Percentiles rank a stretch among this genome's conserved stretches.
Evolutionary conservation across 2,329 filamentous ascomycete genomes (phyloP).

Genomic region (Nannizziopsis arthrosporioides): DNA sequence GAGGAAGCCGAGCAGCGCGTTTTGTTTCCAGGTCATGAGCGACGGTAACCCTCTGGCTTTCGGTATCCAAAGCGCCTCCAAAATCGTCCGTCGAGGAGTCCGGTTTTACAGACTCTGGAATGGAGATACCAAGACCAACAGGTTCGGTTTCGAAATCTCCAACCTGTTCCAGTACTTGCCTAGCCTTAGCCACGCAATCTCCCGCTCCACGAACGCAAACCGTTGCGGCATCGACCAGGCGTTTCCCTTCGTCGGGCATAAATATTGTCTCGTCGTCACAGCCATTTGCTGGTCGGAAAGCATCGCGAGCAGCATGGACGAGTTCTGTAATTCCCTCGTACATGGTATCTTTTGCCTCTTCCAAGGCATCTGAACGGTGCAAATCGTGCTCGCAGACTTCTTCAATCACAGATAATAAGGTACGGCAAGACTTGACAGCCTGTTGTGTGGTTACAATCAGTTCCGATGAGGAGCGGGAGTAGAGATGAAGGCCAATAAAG

Average conservation of each 20-base stretch:
- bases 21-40: constrained; percentile 4
- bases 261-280: constrained; percentile 66
- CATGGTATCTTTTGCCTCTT: constrained; percentile 61
- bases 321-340: constrained; percentile 68
- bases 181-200: constrained; percentile 80
- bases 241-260: constrained; percentile 64
- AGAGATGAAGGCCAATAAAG: constrained; percentile 85
- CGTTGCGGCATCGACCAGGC: constrained; percentile 66
- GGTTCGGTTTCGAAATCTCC: constrained; percentile 76
- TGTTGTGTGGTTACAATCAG: constrained; percentile 71
- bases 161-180: constrained; percentile 72
- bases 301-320: constrained; percentile 67
- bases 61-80: constrained; percentile 3
- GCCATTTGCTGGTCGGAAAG: constrained; percentile 56
- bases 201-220: constrained; percentile 81
- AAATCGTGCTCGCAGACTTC: constrained; percentile 68
- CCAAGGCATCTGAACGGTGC: constrained; percentile 53
- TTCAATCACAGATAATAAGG: constrained; percentile 68
- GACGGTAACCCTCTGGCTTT: neutral
- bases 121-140: constrained; percentile 40
- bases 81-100: constrained; percentile 1
- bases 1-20: constrained; percentile 28
- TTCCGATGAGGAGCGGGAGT: constrained; percentile 81
- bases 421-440: constrained; percentile 68
- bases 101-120: constrained; percentile 1